Conservation (phyloP, 2,329 filamentous ascomycete species). For the Drechmeria coniospora region DNA sequence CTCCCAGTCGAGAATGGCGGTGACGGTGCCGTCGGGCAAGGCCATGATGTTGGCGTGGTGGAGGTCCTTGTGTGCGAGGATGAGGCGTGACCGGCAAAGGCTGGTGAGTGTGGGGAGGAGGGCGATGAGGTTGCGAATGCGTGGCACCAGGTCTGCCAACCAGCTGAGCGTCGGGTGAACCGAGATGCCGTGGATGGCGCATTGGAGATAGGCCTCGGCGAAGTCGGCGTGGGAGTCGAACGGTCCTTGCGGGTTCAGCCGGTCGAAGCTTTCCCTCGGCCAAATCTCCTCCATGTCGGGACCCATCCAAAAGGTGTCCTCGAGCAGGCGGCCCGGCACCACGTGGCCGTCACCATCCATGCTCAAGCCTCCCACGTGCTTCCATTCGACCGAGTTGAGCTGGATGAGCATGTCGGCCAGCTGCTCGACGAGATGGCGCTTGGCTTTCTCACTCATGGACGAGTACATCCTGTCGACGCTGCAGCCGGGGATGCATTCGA, state of each 20-base stretch:
- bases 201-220: slow-evolving; percentile 10
- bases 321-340: slow-evolving; percentile 13
- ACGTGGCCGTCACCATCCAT: slow-evolving; percentile 5
- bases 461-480: slow-evolving; percentile 15
- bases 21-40: slow-evolving; percentile 12
- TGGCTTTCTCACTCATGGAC: slow-evolving; percentile 6
- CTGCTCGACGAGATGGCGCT: slow-evolving; percentile 12
- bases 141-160: slow-evolving; percentile 13
- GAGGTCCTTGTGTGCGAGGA: slow-evolving; percentile 21
- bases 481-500: slow-evolving; percentile 12
- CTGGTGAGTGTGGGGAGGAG: slow-evolving; percentile 5
- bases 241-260: slow-evolving; percentile 13
- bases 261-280: slow-evolving; percentile 8
- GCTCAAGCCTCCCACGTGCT: slow-evolving; percentile 12
- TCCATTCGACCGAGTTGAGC: slow-evolving; percentile 12
- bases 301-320: slow-evolving; percentile 20
- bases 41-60: slow-evolving; percentile 22
- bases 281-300: slow-evolving; percentile 15
- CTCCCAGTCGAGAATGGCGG: slow-evolving; percentile 21
- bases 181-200: slow-evolving; percentile 13
- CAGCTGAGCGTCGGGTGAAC: slow-evolving; percentile 11
- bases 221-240: slow-evolving; percentile 12
- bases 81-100: slow-evolving; percentile 2
- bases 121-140: slow-evolving; percentile 11
- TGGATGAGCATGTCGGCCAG: slow-evolving; percentile 15